Base-by-base conservation (phyloP, 129 eudicot species). In the Pseudognaphalium luteoalbum region DNA sequence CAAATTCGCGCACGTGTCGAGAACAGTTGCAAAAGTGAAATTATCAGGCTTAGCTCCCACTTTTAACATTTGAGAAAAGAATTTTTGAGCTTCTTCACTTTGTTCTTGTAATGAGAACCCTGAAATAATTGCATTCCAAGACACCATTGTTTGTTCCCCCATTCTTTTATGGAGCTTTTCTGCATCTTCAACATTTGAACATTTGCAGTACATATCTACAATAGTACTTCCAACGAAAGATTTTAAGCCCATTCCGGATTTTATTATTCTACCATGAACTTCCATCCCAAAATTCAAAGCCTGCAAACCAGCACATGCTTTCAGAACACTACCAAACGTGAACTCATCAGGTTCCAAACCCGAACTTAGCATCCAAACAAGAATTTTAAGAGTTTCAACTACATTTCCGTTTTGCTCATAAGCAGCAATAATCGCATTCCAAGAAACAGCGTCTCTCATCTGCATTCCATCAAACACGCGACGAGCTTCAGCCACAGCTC, bases 151-250 rank as follows among this genome's bases (percentile, higher is more conserved):
- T 66, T 87, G 87, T 65, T 85, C 86, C 33, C 74, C 86, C 88
- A 93, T 79, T 76, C 90, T 77, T 44, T 78, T 78, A 39, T 93
- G 98, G 70, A 93, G 87, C 79, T 88, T 91, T 75, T 88, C 82
- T 30, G 98, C 98, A 52, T 93, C 91, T 71, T 87, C 97, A 63
- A 93, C 82, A 80, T 76, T 85, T 34, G 66, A 85, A 59, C 96
- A 87, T 79, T 94, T 94, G 83, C 93, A 85, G 67, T 94, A 94
- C 98, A 94, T 94, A 60, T 94, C 98, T 34, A 89, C 90, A 34
- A 94, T 83, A 21, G 90, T 85, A 67, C 87, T 91, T n/a, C 93
- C 93, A 12, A 91, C 73, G 37, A 91, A 91, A 37, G 86, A 66
- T 35, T 93, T 83, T 34, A 84, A 71, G 14, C 96, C 88, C 91